These are phyloP conservation scores for Botrytis fabae DNA, from an alignment of 2,329 filamentous ascomycete genomes.

Conservation along the genomic window DNA sequence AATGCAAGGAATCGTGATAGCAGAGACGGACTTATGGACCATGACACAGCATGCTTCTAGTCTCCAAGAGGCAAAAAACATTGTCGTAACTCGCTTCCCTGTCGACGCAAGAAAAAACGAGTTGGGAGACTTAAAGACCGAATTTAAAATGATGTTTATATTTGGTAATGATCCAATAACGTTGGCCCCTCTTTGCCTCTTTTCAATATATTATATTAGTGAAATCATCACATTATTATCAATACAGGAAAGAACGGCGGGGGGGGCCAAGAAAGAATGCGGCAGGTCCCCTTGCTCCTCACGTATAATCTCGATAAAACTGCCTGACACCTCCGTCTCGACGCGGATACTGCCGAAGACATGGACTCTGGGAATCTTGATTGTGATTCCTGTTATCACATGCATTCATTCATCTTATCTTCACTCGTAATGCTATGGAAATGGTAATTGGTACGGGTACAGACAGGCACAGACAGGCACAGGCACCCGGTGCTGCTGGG, in stretches of 20 bases:
- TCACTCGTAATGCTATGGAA: background rate
- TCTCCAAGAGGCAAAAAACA: background rate
- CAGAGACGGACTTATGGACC: background rate
- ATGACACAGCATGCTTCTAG: background rate
- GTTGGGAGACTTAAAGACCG: background rate
- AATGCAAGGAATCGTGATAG: background rate
- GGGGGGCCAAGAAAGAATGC: background rate
- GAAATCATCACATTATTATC: background rate
- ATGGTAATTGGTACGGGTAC: background rate
- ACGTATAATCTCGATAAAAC: conserved; percentile 2
- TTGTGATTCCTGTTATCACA: conserved; percentile 1
- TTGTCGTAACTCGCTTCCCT: background rate
- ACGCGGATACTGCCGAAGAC: background rate
- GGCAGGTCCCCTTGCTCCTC: background rate
- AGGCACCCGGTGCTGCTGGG: background rate
- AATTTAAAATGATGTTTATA: background rate
- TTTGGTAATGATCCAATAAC: conserved; percentile 15
- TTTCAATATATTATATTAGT: background rate
- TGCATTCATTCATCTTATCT: conserved; percentile 10
- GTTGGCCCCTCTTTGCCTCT: conserved; percentile 9
- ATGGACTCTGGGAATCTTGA: background rate
- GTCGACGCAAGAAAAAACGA: background rate
- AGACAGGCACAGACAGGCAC: background rate
- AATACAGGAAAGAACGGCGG: background rate
- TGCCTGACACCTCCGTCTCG: background rate